phyloP scores from a whole-genome alignment of 2,329 filamentous ascomycete genomes.

The Magnaporthiopsis incrustans region DNA sequence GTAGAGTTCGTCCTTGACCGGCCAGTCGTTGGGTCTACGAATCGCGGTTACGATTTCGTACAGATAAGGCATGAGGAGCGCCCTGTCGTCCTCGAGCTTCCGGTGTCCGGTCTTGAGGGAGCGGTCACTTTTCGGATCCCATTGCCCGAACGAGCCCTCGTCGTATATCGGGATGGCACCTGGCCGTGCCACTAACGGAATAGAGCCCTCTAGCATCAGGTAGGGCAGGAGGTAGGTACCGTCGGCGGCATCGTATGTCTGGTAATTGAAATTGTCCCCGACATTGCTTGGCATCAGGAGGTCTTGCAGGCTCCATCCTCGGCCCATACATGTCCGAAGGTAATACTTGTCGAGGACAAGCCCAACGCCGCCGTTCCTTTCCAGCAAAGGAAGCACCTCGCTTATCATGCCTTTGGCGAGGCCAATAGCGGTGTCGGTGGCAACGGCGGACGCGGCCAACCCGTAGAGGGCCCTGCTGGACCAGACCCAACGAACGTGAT shows the following conservation, averaged over 20 bases:
- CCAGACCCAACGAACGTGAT: conserved; percentile 24
- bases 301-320: conserved; percentile 11
- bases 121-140: conserved; percentile 19
- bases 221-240: conserved; percentile 15
- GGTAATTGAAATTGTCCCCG: conserved; percentile 16
- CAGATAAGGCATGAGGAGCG: conserved; percentile 24
- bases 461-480: conserved; percentile 18
- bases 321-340: conserved; percentile 9
- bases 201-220: conserved; percentile 12
- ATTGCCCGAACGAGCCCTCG: conserved; percentile 16
- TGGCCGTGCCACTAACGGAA: conserved; percentile 9
- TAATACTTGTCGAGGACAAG: conserved; percentile 15
- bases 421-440: conserved; percentile 28
- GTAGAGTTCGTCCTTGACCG: conserved; percentile 28
- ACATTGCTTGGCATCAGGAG: conserved; percentile 7
- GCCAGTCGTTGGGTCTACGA: conserved; percentile 16
- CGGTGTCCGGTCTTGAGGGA: conserved; percentile 17
- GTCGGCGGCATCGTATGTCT: conserved; percentile 20
- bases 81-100: conserved; percentile 27
- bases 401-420: conserved; percentile 25
- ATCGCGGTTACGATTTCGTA: conserved; percentile 22
- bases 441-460: conserved; percentile 24
- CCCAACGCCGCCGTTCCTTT: conserved; percentile 15
- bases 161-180: conserved; percentile 13
- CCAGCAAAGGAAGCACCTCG: conserved; percentile 19